Evolutionary conservation across 208 protist species (phyloP), one percentile per base, ranked within the genome.

Genomic region (Novymonas esmeraldas): DNA sequence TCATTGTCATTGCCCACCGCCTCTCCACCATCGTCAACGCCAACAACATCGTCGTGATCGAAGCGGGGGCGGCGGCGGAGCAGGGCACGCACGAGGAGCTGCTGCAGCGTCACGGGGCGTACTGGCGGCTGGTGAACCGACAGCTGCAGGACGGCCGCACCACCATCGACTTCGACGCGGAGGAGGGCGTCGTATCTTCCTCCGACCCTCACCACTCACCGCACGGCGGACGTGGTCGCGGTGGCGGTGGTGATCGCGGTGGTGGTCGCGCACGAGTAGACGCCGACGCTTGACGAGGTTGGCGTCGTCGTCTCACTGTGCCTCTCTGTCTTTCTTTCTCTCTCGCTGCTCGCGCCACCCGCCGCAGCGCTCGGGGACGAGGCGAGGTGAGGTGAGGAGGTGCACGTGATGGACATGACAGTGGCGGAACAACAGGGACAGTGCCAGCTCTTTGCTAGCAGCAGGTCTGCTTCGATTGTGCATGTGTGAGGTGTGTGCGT

Each of bases 1-100:
- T 90, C 54, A 75, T 92, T 29, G 79, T 82, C 28, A 85, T 92
- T 38, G 76, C 82, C 6, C 85, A 92, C 72, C 76, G 81, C 22
- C 81, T 89, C 20, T 82, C 73, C 50, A 93, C 83, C 20, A 78
- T 93, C 22, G 68, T 78, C 31, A 71, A 79, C 46, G 74, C 70
- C 16, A 75, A 93, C 64, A 75, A 75, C 54, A 80, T 93, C 48
- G 31, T 88, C 82, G 54, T 90, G 29, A 49, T 92, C 45, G 82
- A 87, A 28, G 55, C 69, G 7, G 84, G 83, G 14, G 20, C 26
- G 13, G 78, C 78, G 42, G 78, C 75, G 31, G 82, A 92, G 73
- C 77, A 76, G 54, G 82, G 82, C 33, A 73, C 78, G 31, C 84
- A 82, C 64, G 64, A 78, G 29, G 72, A 75, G 44, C 71, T 91